phyloP scores from a whole-genome alignment of 805 yeast genomes.

The Cyberlindnera subsufficiens region DNA sequence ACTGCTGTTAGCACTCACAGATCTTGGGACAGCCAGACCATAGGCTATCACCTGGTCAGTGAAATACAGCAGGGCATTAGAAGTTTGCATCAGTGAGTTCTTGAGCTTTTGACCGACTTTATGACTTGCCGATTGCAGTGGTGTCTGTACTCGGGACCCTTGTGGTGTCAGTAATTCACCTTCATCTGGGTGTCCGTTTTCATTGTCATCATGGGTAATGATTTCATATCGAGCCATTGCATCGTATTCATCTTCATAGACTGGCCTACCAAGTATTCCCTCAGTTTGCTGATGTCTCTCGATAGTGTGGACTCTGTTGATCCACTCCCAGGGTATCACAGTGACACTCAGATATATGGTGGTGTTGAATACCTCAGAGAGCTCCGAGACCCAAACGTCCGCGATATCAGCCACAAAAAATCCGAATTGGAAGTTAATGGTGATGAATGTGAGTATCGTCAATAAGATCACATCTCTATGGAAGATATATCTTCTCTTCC shows the following conservation, averaged over 20 bases:
- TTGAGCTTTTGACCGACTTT: slow-evolving; percentile 11
- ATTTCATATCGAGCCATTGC: slow-evolving; percentile 19
- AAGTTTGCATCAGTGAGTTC: slow-evolving; percentile 24
- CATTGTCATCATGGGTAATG: slow-evolving; percentile 12
- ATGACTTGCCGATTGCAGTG: not conserved
- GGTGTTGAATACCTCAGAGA: slow-evolving; percentile 68
- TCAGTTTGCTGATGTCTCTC: slow-evolving; percentile 58
- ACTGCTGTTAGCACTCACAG: slow-evolving; percentile 30
- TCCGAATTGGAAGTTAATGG: slow-evolving; percentile 56
- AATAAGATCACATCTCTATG: slow-evolving; percentile 45
- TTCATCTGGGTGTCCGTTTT: slow-evolving; percentile 2
- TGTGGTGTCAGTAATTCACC: not conserved
- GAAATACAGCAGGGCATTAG: slow-evolving; percentile 34
- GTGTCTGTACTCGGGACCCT: not conserved
- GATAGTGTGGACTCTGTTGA: slow-evolving; percentile 54
- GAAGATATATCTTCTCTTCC: slow-evolving; percentile 46
- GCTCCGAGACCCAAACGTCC: slow-evolving; percentile 65
- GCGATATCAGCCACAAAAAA: slow-evolving; percentile 75
- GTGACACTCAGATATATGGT: slow-evolving; percentile 68
- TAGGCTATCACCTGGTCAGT: slow-evolving; percentile 52
- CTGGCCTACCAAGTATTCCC: slow-evolving; percentile 69
- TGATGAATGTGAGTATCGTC: slow-evolving; percentile 48
- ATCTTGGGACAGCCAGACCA: slow-evolving; percentile 52
- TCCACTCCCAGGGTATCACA: slow-evolving; percentile 83
- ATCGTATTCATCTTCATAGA: slow-evolving; percentile 58